Base-by-base conservation (phyloP, 345 rosid genomes). In the Noccaea bulbosa region DNA sequence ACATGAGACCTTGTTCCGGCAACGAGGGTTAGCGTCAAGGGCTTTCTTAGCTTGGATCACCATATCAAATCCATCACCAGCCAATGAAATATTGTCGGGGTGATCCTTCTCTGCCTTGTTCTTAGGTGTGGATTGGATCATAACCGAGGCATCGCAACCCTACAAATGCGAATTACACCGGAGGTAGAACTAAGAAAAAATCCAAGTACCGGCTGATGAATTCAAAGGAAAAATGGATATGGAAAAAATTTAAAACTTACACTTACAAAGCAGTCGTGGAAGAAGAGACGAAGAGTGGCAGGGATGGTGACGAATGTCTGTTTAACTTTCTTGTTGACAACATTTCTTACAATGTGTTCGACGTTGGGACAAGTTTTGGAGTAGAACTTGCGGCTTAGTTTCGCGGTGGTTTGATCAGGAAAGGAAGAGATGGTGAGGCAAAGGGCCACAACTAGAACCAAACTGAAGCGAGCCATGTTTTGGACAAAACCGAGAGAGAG, bases 41-140 rank as follows among this genome's bases (percentile, higher is more conserved):
- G 89, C 96, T 15, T 76, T 78, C 77, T 89, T 89, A 43, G 96
- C 96, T 77, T 83, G 83, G 78, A 83, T 80, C 67, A 87, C 96
- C 2, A 89, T 85, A 80, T 89, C 96, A 43, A 89, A 89, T 41
- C 96, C 93, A 11, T 90, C 93, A 50, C 93, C 96, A 2, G 96
- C 89, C 22, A 90, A 49, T 1, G 93, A 90, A 69, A 87, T 16
- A 46, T 90, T 90, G 45, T 90, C 93, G 0, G 88, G 89, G 65
- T 90, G 84, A 69, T 89, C 96, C 74, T 89, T 89, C 81, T 87
- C 93, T 0, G 96, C 96, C 53, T 16, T 77, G 80, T 87, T 87
- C 60, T 3, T 63, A 7, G 74, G 74, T 1, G 83, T 62, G 15
- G 96, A 87, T n/a, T 68, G 77, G 43, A 89, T 75, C 20, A 89